phyloP scores from a whole-genome alignment of 1,139 yeast genomes.

The Lodderomyces theae region DNA sequence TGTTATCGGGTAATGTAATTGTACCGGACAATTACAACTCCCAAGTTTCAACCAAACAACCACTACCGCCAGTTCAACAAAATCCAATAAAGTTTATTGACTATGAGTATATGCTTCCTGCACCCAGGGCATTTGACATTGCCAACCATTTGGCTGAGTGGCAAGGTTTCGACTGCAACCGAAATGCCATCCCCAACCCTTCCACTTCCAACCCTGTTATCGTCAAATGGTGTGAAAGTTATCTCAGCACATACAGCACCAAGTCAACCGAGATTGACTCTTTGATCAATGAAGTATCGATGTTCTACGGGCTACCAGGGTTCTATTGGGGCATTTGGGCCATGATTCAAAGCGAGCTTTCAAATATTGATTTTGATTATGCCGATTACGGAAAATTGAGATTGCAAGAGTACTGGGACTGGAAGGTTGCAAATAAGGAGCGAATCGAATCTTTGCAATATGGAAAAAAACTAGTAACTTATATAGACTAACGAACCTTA shows the following conservation, averaged over 20 bases:
- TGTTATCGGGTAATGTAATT: conserved; percentile 69
- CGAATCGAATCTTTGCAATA: background rate
- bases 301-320: conserved; percentile 77
- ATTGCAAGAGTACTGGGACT: conserved; percentile 65
- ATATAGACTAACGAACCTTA: too few species aligned
- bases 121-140: conserved; percentile 78
- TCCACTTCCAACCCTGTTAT: conserved; percentile 40
- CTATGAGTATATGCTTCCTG: conserved; percentile 78
- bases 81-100: conserved; percentile 69
- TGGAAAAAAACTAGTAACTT: too few species aligned
- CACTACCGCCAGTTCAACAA: conserved; percentile 26
- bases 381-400: conserved; percentile 58
- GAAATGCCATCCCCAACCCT: conserved; percentile 58
- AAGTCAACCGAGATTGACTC: conserved; percentile 25
- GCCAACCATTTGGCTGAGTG: conserved; percentile 87
- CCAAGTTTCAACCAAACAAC: conserved; percentile 4
- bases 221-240: conserved; percentile 54
- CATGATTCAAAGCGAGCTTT: conserved; percentile 67
- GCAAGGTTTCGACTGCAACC: conserved; percentile 80
- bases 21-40: conserved; percentile 43
- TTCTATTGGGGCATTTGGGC: conserved; percentile 89
- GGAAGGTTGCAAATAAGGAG: conserved; percentile 42
- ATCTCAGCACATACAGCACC: conserved; percentile 28
- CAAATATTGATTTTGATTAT: conserved; percentile 74
- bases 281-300: conserved; percentile 54